These are phyloP conservation scores for Musa troglodytarum DNA, from an alignment of 176 grass and related monocot genomes.

Conservation along the genomic window DNA sequence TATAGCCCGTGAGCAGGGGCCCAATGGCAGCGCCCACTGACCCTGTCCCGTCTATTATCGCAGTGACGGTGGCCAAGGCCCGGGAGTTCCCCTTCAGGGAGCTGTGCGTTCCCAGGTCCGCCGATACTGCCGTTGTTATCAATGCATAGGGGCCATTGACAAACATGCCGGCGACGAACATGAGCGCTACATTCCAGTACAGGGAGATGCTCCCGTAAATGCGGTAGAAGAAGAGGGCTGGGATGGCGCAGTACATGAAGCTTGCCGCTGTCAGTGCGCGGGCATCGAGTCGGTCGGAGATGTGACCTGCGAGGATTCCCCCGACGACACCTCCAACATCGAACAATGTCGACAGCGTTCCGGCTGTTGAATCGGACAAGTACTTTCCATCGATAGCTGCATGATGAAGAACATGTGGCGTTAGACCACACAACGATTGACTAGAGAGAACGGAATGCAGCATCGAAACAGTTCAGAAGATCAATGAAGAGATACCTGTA, in stretches of 20 bases:
- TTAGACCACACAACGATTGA: background rate
- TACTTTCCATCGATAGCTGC: background rate
- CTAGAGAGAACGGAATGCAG: background rate
- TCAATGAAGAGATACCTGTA: background rate
- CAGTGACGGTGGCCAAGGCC: background rate
- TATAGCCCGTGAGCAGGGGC: background rate
- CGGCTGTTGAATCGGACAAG: background rate
- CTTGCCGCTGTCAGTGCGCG: background rate
- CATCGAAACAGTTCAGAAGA: background rate
- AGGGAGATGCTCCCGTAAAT: background rate
- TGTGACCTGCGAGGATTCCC: background rate
- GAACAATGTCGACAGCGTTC: background rate
- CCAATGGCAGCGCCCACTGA: background rate
- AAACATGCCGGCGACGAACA: background rate
- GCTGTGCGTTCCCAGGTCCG: background rate
- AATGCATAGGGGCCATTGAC: background rate
- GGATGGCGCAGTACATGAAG: background rate
- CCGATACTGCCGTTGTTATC: background rate
- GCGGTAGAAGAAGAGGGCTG: constrained; percentile 1
- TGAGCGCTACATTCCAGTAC: background rate
- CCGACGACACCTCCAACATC: background rate
- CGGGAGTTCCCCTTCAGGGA: background rate
- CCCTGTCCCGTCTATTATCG: background rate
- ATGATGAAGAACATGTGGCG: background rate
- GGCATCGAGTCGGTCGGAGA: background rate